Percentiles rank a stretch among this genome's conserved stretches.
Evolutionary conservation across 345 rosid species (phyloP).

Genomic region (Pugionium dolabratum): DNA sequence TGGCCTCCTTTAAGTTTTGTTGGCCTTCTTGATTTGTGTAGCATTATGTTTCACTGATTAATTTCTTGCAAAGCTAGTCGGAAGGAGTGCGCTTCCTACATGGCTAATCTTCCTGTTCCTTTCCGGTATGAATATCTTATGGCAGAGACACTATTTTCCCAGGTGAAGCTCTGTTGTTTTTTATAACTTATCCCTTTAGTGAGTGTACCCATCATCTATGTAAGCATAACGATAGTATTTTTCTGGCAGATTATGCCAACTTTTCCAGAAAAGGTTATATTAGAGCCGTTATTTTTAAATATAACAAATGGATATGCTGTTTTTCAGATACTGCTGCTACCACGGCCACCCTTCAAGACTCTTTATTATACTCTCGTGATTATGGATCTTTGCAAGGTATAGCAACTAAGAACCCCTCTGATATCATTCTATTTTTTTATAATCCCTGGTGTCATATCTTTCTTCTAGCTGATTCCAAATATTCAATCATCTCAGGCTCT

Average conservation of each 20-base stretch:
- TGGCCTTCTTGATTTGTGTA: constrained; percentile 27
- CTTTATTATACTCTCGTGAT: constrained; percentile 88
- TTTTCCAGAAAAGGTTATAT: background rate
- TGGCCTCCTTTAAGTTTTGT: constrained; percentile 6
- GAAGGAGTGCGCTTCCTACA: constrained; percentile 95
- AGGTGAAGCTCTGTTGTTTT: constrained; percentile 53
- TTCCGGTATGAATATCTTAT: constrained; percentile 95
- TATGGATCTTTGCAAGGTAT: constrained; percentile 99
- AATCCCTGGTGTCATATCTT: constrained; percentile 15
- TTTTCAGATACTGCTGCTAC: constrained; percentile 85
- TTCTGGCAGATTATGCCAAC: constrained; percentile 6
- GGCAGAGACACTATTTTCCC: constrained; percentile 99
- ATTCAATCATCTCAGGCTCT: constrained; percentile 69
- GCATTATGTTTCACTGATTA: constrained; percentile 54
- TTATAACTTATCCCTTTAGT: background rate
- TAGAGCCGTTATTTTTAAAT: constrained; percentile 5
- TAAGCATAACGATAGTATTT: constrained; percentile 6
- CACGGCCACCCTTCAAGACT: constrained; percentile 93
- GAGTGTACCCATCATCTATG: background rate
- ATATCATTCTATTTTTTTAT: background rate
- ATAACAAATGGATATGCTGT: constrained; percentile 26
- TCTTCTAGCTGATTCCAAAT: constrained; percentile 37
- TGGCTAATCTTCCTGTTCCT: constrained; percentile 95
- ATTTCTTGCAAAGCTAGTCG: constrained; percentile 84
- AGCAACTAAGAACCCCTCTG: constrained; percentile 19